Evolutionary conservation across 1,139 yeast species (phyloP).

Genomic region (Candida tetrigidarum): DNA sequence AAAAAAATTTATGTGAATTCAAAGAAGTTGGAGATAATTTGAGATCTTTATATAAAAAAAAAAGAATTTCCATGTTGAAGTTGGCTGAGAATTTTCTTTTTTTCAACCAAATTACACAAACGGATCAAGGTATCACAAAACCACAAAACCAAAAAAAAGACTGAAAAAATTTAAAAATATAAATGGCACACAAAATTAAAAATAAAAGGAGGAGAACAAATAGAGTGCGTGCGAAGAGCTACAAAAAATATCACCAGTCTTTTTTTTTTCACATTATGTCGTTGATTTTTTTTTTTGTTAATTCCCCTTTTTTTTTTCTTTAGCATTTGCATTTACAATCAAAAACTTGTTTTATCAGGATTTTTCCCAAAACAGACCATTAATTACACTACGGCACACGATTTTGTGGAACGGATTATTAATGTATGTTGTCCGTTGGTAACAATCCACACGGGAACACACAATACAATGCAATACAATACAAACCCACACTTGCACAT

Average conservation of each 20-base stretch:
- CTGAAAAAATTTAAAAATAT: neutral
- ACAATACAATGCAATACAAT: no score
- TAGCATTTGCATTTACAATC: neutral
- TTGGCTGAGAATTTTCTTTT: neutral
- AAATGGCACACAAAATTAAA: neutral
- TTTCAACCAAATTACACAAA: conserved; percentile 2
- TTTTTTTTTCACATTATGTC: neutral
- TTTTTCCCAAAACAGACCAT: conserved; percentile 8
- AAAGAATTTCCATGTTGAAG: neutral
- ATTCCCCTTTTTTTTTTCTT: conserved; percentile 2
- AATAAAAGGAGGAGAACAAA: conserved; percentile 2
- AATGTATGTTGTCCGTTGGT: neutral
- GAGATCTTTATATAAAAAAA: conserved; percentile 4
- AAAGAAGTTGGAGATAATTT: conserved; percentile 1
- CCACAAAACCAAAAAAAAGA: neutral
- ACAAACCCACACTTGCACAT: no score
- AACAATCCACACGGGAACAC: neutral
- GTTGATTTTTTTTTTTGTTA: neutral
- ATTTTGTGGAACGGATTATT: neutral
- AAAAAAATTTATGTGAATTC: neutral
- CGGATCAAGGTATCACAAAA: neutral
- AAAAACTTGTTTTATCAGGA: conserved; percentile 11
- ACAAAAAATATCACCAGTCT: neutral
- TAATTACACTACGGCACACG: conserved; percentile 5
- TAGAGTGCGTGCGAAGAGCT: neutral